Base-by-base conservation (phyloP, 2,329 filamentous ascomycete genomes). In the Botrytis deweyae region DNA sequence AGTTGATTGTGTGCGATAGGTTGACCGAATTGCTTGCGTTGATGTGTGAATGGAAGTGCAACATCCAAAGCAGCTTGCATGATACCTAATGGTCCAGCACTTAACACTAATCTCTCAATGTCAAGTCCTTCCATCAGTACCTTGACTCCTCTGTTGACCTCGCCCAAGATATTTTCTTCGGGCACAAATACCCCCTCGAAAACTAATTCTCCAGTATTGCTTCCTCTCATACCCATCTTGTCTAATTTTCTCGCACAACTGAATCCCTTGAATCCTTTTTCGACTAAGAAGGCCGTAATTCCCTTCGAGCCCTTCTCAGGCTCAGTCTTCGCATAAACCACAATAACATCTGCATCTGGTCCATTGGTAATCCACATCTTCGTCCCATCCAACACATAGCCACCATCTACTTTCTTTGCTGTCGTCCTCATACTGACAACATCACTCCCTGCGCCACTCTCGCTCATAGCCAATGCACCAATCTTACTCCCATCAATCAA, bases 291-390 rank as follows among this genome's bases (percentile, higher is more conserved):
- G 12, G 95, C 95, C 0, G 95, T 97, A 82, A 99, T 97, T 73
- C 96, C 96, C 84, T 95, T 97, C 76, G 92, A 93, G 1, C 86
- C 94, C 75, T 89, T 90, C 20, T 91, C 88, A 1, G 95, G 95
- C 74, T 91, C 88, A 1, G 95, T 98, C 86, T 98, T 98, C 72
- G 95, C 95, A 82, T 99, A 99, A n/a, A 99, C 94, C 72, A 99
- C 90, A 72, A 98, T 91, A 61, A 92, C 87, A 82, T 97, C 89
- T n/a, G 96, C 96, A 81, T 98, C 95, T 0, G 95, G 95, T 7
- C 95, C 93, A 83, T 99, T 99, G 76, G 95, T 99, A 82, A 99
- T 99, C 95, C 95, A 99, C 95, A 98, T 98, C 87, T 99, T 80
- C 0, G 79, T 79, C 3, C 79, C 95, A 80, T 95, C 94, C 72